Evolutionary conservation across 768 basidiomycete genomes (phyloP), one percentile per base, ranked within the genome.

Genomic region (Mycena sanguinolenta): DNA sequence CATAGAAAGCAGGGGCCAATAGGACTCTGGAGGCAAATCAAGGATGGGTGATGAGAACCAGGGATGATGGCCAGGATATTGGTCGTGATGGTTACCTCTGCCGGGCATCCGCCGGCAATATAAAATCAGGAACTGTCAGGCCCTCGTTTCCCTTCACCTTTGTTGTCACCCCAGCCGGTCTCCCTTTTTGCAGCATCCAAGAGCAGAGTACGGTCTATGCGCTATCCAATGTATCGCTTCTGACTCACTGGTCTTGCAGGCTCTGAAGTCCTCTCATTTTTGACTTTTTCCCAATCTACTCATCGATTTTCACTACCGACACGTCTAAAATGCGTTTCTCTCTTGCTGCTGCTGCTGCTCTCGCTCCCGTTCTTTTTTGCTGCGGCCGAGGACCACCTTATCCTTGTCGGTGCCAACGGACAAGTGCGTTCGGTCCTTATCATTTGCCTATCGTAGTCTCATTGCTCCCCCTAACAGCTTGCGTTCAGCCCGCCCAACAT

Each of bases 281-380:
- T 70, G 49, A 70, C 55, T 55, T 57, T 72, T 66, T 72, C 44
- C 54, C 13, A 75, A 75, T 74, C 73, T 74, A 76, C 73, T 13
- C 73, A 75, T 75, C 79, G 73, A 77, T 78, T 78, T 72, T 69
- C 46, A 32, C 68, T 64, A 64, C 73, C 69, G 70, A 75, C 58
- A 63, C 58, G 60, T 63, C 65, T 67, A 85, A 80, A 78, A 91
- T 90, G 89, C 88, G 80, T 77, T 87, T 86, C 81, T 83, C 85
- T 70, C 67, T 83, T 75, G 80, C 83, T 75, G 73, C 27, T 50
- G 49, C 49, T 81, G 82, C 84, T 81, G 82, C 84, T 75, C 79
- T 87, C 73, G 75, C 82, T 72, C 77, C 84, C 72, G 82, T 83
- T 69, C 60, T 72, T 32, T 80, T 77, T 58, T 84, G 77, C 67